phyloP scores from a whole-genome alignment of 1,284 basidiomycete genomes.

The Pisolithus thermaeus region DNA sequence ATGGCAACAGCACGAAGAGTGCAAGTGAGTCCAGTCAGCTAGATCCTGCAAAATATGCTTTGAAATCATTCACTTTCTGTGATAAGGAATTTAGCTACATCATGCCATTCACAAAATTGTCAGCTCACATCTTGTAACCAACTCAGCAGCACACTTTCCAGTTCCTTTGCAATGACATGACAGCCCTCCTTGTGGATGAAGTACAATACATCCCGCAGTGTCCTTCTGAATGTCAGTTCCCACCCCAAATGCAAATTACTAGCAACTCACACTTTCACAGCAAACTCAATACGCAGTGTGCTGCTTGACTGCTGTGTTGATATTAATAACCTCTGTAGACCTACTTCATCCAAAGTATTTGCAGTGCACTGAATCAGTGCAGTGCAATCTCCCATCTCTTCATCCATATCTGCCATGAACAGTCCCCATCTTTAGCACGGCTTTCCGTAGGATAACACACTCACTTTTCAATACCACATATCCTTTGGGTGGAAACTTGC shows the following conservation, averaged over 20 bases:
- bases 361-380: not conserved
- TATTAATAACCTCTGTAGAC: constrained; percentile 3
- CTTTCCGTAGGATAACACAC: not conserved
- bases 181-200: no score
- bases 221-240: no score
- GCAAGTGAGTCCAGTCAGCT: not conserved
- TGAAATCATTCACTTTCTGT: not conserved
- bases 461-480: not conserved
- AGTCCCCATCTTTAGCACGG: not conserved
- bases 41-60: not conserved
- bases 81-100: not conserved
- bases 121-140: not conserved
- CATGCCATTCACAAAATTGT: not conserved
- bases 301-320: constrained; percentile 4
- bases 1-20: not conserved
- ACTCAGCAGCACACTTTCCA: not conserved
- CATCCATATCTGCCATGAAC: not conserved
- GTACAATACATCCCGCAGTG: no score
- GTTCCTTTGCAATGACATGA: no score
- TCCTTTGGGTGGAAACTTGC: not conserved
- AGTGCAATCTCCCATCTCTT: not conserved
- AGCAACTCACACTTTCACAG: not conserved
- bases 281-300: constrained; percentile 4
- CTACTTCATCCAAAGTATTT: constrained; percentile 1
- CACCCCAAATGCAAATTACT: no score